Evolutionary conservation across 2,329 filamentous ascomycete genomes (phyloP).

Genomic region (Bertia moriformis): DNA sequence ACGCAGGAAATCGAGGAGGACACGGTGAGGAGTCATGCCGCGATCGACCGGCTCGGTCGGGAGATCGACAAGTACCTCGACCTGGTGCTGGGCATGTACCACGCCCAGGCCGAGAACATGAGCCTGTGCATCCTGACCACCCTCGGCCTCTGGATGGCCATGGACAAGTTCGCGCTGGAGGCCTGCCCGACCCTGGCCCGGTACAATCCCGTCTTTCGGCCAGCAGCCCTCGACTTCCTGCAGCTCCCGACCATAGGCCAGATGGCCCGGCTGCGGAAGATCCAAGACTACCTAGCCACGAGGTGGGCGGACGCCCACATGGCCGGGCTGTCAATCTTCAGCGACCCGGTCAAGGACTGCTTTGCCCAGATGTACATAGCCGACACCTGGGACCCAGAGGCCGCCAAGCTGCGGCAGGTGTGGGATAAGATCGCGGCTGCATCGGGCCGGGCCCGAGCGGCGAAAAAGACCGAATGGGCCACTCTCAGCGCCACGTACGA

Average conservation of each 20-base stretch:
- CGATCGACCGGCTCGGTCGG: slow-evolving; percentile 8
- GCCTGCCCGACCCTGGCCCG: slow-evolving; percentile 21
- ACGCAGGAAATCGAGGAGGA: background rate
- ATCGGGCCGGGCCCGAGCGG: slow-evolving; percentile 10
- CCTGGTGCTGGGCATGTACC: slow-evolving; percentile 15
- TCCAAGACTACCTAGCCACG: slow-evolving; percentile 25
- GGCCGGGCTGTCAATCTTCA: slow-evolving; percentile 21
- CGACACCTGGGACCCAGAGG: too few relatives aligned
- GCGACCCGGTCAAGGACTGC: slow-evolving; percentile 17
- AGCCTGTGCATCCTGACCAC: slow-evolving; percentile 28
- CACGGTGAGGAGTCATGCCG: too few relatives aligned
- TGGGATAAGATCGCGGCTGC: slow-evolving; percentile 16
- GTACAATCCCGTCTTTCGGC: slow-evolving; percentile 25
- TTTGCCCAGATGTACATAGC: slow-evolving; percentile 7
- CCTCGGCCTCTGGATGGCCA: slow-evolving; percentile 29
- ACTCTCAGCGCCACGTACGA: slow-evolving; percentile 17
- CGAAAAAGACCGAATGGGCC: slow-evolving; percentile 23
- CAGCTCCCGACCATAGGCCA: slow-evolving; percentile 22
- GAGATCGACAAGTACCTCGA: slow-evolving; percentile 15
- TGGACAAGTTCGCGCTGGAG: slow-evolving; percentile 23
- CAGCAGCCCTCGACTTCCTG: slow-evolving; percentile 24
- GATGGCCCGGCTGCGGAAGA: slow-evolving; percentile 22
- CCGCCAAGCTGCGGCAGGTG: slow-evolving; percentile 7
- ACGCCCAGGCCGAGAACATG: slow-evolving; percentile 22
- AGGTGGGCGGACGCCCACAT: slow-evolving; percentile 12